These are phyloP conservation scores for Geotrichum histeridarum DNA, from an alignment of 1,139 yeast genomes.

Conservation along the genomic window DNA sequence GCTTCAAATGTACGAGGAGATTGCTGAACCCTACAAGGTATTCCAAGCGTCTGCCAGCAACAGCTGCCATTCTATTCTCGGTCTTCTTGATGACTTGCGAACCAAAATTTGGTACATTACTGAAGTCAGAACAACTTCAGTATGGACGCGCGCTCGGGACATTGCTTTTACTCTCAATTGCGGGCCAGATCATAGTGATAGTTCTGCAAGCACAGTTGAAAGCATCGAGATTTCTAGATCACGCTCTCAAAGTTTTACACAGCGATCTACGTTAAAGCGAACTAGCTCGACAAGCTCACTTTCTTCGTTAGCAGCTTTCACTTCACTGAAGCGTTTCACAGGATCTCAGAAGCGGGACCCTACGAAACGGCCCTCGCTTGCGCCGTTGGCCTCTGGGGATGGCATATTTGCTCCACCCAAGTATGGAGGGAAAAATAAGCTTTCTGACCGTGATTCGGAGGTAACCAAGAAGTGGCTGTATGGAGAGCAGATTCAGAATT, in stretches of 20 bases:
- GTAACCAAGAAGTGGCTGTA: slow-evolving; percentile 33
- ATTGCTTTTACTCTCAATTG: slow-evolving; percentile 25
- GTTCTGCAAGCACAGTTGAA: not conserved
- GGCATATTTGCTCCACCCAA: slow-evolving; percentile 35
- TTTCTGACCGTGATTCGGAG: slow-evolving; percentile 38
- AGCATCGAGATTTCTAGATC: not conserved
- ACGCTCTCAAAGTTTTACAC: not conserved
- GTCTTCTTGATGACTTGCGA: slow-evolving; percentile 24
- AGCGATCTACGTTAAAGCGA: slow-evolving; percentile 11
- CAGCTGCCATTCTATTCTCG: slow-evolving; percentile 22
- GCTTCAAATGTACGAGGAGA: slow-evolving; percentile 22
- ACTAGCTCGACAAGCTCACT: slow-evolving; percentile 15
- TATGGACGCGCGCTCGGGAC: slow-evolving; percentile 33
- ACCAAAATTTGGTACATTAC: slow-evolving; percentile 35
- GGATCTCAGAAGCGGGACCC: slow-evolving; percentile 25
- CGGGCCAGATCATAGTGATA: slow-evolving; percentile 1
- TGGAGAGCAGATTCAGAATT: slow-evolving; percentile 35
- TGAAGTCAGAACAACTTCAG: slow-evolving; percentile 31
- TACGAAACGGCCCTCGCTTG: slow-evolving; percentile 30
- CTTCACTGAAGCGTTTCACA: slow-evolving; percentile 30
- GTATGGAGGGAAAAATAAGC: slow-evolving; percentile 32
- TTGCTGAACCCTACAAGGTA: slow-evolving; percentile 24
- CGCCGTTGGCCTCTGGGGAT: slow-evolving; percentile 18
- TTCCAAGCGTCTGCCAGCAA: slow-evolving; percentile 22
- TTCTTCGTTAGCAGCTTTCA: slow-evolving; percentile 20